phyloP scores from a whole-genome alignment of 345 rosid genomes.

The Eucalyptus shirleyi region DNA sequence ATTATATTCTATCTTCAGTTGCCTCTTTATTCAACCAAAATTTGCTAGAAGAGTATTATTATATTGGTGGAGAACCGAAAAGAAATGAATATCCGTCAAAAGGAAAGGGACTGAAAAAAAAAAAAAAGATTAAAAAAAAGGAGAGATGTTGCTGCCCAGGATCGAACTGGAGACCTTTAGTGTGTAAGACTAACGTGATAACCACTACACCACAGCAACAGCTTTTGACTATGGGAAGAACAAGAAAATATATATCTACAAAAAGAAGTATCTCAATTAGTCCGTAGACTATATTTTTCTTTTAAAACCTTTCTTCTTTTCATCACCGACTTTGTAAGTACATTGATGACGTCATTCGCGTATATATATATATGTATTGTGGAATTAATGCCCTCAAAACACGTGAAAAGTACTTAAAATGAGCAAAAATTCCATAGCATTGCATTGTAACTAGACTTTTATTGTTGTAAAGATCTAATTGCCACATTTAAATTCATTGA shows the following conservation, averaged over 20 bases:
- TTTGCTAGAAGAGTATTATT: neutral
- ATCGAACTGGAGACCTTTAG: constrained; percentile 39
- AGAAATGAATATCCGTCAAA: neutral
- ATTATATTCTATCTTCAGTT: neutral
- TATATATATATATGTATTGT: neutral
- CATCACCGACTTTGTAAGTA: neutral
- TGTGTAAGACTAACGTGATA: constrained; percentile 44
- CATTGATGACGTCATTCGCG: neutral
- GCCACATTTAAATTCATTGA: neutral
- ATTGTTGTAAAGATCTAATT: neutral
- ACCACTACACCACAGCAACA: constrained; percentile 44
- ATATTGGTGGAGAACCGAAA: neutral
- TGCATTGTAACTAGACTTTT: neutral
- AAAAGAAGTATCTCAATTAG: rapidly evolving
- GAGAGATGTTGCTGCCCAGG: constrained; percentile 26
- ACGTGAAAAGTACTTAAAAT: neutral
- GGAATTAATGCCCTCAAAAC: neutral
- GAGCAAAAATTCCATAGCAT: neutral
- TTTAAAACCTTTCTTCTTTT: neutral
- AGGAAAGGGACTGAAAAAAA: neutral
- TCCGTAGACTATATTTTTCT: rapidly evolving
- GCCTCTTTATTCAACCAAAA: neutral
- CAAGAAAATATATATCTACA: rapidly evolving
- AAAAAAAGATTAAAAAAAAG: too few relatives aligned
- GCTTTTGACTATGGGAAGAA: rapidly evolving